Base-by-base conservation (phyloP, 331 rosid species). In the Rhamnella rubrinervis region DNA sequence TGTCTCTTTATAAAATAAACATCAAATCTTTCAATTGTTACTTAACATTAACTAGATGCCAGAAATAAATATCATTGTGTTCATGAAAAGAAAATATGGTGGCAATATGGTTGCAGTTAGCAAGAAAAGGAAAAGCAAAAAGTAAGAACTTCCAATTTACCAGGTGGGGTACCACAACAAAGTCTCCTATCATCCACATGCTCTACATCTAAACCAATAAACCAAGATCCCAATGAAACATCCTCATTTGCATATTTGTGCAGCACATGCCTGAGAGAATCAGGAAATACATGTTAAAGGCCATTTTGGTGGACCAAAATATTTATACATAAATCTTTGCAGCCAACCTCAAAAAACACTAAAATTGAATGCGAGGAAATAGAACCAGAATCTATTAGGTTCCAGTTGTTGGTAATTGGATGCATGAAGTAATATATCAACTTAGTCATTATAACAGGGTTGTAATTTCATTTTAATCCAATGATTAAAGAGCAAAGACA, bases 171-270 rank as follows among this genome's bases (percentile, higher is more conserved):
- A 41, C 92, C 96, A 62, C 98, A 92, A 63, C 98, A 92, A 63
- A 92, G 81, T 71, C 95, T 90, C 75, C 88, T 83, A 60, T 92
- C 93, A 57, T 92, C 93, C 71, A 90, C 75, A 55, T 88, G 91
- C n/a, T 86, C 88, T 75, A 86, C 98, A 52, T 92, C 93, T 77
- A 92, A 80, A 67, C 98, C 98, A 71, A 92, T 92, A 63, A 92
- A 83, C 98, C 97, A 92, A 51, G 97, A 80, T 63, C 98, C 97
- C 74, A 90, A 59, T 2, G 98, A 88, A 50, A 92, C 96, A 81
- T 92, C 98, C 81, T 92, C 98, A 20, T 92, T 92, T 1, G 96
- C 97, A 65, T 90, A 87, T 66, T 86, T 86, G 81, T 84, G 96
- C 72, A 86, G 87, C 73, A 83, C 60, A 70, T 83, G 81, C 87